A percentile compares a stretch with the other conserved stretches of the same genome.
Conservation (phyloP, 371 early-diverging fungal species). For the Mucor irregularis region DNA sequence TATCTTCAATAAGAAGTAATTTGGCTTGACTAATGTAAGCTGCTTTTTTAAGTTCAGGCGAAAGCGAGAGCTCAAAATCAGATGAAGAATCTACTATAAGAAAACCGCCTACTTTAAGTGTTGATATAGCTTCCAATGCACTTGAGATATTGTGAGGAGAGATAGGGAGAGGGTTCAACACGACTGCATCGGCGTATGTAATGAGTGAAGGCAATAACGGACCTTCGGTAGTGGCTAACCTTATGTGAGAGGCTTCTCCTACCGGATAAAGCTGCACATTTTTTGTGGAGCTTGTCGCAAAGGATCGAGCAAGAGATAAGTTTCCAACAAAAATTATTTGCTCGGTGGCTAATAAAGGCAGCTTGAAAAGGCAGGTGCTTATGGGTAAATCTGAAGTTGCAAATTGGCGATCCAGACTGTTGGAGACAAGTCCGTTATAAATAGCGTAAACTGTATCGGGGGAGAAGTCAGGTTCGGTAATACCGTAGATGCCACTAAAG, state of each 20-base stretch:
- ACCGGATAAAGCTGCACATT: conserved; percentile 20
- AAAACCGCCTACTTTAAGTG: conserved; percentile 7
- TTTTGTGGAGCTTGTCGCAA: neutral
- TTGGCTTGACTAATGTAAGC: conserved; percentile 15
- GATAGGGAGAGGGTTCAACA: neutral
- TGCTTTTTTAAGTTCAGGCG: conserved; percentile 15
- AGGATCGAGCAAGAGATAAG: neutral
- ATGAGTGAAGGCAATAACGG: conserved; percentile 25
- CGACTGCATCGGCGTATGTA: conserved; percentile 13
- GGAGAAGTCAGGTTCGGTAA: conserved; percentile 36
- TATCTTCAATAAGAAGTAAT: neutral
- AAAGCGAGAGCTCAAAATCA: neutral
- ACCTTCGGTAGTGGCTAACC: conserved; percentile 2
- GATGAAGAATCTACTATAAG: conserved; percentile 6
- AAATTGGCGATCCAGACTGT: conserved; percentile 32
- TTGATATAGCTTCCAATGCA: conserved; percentile 7
- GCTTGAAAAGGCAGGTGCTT: neutral
- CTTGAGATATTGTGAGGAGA: neutral
- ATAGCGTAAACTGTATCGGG: conserved; percentile 43
- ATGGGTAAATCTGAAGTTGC: conserved; percentile 22
- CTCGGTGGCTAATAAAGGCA: neutral
- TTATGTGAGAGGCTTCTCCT: conserved; percentile 13
- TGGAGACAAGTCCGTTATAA: conserved; percentile 16
- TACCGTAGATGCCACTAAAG: conserved; percentile 52
- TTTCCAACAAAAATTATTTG: conserved; percentile 22